Percentiles rank a stretch among this genome's conserved stretches.
These are phyloP conservation scores for Fraxinus excelsior DNA, from an alignment of 257 asterid genomes.

Conservation along the genomic window DNA sequence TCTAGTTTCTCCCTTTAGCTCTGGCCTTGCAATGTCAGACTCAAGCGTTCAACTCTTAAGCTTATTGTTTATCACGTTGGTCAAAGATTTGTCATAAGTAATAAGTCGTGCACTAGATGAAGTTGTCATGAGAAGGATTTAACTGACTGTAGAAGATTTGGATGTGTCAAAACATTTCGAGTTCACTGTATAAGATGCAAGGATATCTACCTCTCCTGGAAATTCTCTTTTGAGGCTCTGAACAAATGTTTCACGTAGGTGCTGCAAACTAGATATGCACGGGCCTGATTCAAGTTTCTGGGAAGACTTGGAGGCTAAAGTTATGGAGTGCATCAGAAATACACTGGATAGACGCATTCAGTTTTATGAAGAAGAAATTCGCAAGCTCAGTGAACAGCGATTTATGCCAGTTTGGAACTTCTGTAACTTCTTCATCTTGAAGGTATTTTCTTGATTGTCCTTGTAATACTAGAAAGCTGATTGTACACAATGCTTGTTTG, in stretches of 20 bases:
- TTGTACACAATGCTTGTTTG: slow-evolving; percentile 8
- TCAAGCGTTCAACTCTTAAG: slow-evolving; percentile 1
- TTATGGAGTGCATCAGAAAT: slow-evolving; percentile 85
- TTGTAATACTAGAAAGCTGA: slow-evolving; percentile 8
- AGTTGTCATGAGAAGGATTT: too few relatives aligned
- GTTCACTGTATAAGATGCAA: too few relatives aligned
- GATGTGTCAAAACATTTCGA: too few relatives aligned
- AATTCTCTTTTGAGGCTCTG: slow-evolving; percentile 25
- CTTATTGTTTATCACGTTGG: slow-evolving; percentile 18
- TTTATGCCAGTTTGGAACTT: slow-evolving; percentile 98
- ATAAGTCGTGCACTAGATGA: slow-evolving; percentile 4
- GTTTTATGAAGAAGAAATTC: slow-evolving; percentile 96
- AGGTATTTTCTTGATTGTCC: slow-evolving; percentile 43
- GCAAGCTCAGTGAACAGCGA: slow-evolving; percentile 97
- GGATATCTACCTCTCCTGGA: too few relatives aligned
- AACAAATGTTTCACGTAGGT: slow-evolving; percentile 53
- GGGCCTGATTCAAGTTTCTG: slow-evolving; percentile 87
- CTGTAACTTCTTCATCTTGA: slow-evolving; percentile 90
- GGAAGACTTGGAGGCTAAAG: slow-evolving; percentile 90
- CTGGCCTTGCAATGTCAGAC: neutral
- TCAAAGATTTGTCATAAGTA: neutral
- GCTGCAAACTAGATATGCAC: slow-evolving; percentile 90
- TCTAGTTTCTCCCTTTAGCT: neutral
- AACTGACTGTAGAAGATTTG: too few relatives aligned
- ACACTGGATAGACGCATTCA: slow-evolving; percentile 92